Evolutionary conservation across 306 rosid genomes (phyloP).

Genomic region (Citrullus colocynthis): DNA sequence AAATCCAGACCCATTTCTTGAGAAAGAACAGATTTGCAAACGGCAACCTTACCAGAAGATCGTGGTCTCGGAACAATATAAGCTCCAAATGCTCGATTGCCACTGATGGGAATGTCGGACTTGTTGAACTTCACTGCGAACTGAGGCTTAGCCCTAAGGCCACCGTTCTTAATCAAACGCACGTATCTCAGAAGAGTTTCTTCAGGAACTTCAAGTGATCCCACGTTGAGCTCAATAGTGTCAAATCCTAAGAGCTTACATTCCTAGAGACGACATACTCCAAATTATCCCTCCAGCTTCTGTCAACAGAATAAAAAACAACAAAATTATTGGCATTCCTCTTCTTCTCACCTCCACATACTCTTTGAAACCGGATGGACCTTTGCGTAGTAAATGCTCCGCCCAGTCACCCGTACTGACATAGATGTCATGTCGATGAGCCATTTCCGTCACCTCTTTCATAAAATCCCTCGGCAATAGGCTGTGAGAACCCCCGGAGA

Average conservation of each 20-base stretch:
- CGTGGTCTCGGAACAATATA: conserved; percentile 51
- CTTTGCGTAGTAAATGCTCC: conserved; percentile 54
- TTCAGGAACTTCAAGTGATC: conserved; percentile 65
- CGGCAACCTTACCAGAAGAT: conserved; percentile 47
- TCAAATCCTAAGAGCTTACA: conserved; percentile 86
- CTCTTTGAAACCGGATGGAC: conserved; percentile 57
- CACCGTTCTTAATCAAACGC: conserved; percentile 66
- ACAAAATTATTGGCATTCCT: not conserved
- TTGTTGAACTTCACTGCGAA: conserved; percentile 58
- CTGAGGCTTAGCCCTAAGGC: conserved; percentile 64
- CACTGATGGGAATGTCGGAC: conserved; percentile 63
- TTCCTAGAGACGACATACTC: conserved; percentile 31
- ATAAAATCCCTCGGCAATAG: conserved; percentile 54
- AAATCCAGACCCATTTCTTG: not conserved
- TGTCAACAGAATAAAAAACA: not conserved
- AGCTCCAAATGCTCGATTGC: conserved; percentile 79
- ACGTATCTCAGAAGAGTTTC: conserved; percentile 69
- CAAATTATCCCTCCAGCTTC: not conserved
- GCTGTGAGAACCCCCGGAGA: conserved; percentile 75
- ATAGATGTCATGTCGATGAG: conserved; percentile 66
- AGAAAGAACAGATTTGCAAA: not conserved
- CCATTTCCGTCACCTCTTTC: conserved; percentile 62
- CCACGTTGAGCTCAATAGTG: conserved; percentile 62
- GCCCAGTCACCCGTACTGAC: conserved; percentile 97
- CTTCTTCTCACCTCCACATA: conserved; percentile 52